Evolutionary conservation across 495 filamentous ascomycete genomes (phyloP).

Genomic region (Penicillium goetzii): DNA sequence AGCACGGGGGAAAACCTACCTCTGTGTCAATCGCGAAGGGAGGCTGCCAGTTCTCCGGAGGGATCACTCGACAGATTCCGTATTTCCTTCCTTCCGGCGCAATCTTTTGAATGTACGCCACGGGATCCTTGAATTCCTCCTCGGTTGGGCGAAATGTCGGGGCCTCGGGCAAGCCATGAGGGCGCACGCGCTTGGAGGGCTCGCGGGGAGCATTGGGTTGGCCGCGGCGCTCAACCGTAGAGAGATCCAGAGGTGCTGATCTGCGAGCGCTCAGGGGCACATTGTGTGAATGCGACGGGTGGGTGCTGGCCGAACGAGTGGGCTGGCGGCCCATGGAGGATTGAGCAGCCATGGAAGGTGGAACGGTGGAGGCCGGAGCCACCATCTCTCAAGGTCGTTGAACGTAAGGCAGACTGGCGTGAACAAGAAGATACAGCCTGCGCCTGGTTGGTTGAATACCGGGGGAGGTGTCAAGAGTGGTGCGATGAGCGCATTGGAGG

Average conservation of each 20-base stretch:
- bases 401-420: conserved; percentile 14
- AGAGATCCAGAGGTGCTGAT: conserved; percentile 77
- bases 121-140: conserved; percentile 93
- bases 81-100: conserved; percentile 79
- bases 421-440: conserved; percentile 20
- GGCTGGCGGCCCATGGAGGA: conserved; percentile 42
- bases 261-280: conserved; percentile 71
- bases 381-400: conserved; percentile 44
- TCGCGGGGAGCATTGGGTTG: conserved; percentile 76
- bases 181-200: conserved; percentile 71
- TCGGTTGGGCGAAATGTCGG: conserved; percentile 88
- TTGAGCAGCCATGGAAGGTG: conserved; percentile 45
- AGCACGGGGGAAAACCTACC: conserved; percentile 55
- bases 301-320: conserved; percentile 47
- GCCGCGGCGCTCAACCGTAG: conserved; percentile 88
- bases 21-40: conserved; percentile 96
- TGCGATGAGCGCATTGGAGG: conserved; percentile 43
- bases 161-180: conserved; percentile 85
- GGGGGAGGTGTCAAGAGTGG: conserved; percentile 30
- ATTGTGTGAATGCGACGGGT: conserved; percentile 56
- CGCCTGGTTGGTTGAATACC: conserved; percentile 34
- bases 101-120: conserved; percentile 91
- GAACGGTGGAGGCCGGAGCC: conserved; percentile 55
- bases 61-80: conserved; percentile 93
- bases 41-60: conserved; percentile 91